These are phyloP conservation scores for Penicillium pulvis DNA, from an alignment of 495 filamentous ascomycete genomes.

Conservation along the genomic window DNA sequence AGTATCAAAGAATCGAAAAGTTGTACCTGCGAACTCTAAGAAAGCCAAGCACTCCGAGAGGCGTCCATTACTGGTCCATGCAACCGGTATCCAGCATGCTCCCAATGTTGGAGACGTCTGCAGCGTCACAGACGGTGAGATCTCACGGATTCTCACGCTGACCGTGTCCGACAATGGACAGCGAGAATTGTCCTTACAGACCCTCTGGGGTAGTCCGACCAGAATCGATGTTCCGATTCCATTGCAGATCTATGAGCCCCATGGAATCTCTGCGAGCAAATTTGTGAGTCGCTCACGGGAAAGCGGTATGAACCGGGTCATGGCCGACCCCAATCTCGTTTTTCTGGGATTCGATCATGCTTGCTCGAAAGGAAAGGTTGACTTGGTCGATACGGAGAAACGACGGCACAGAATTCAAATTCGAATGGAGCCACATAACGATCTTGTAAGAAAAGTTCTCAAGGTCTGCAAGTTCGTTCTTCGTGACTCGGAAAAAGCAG, in stretches of 20 bases:
- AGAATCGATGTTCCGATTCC: constrained; percentile 55
- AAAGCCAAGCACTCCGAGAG: constrained; percentile 31
- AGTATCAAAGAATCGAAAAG: constrained; percentile 31
- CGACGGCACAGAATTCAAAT: constrained; percentile 66
- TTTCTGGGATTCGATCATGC: constrained; percentile 48
- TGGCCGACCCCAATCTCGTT: constrained; percentile 50
- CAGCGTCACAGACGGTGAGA: constrained; percentile 67
- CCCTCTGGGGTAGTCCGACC: constrained; percentile 68
- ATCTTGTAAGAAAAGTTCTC: constrained; percentile 59
- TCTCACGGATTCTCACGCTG: constrained; percentile 69
- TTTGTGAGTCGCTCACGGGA: constrained; percentile 43
- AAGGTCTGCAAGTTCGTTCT: constrained; percentile 64
- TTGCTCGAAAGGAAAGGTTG: constrained; percentile 56
- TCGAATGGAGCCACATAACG: constrained; percentile 63
- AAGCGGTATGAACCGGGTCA: constrained; percentile 54
- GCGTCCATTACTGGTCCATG: constrained; percentile 42
- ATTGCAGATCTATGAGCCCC: constrained; percentile 48
- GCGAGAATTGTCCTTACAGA: constrained; percentile 69
- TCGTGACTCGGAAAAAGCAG: constrained; percentile 54
- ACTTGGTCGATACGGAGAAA: constrained; percentile 62
- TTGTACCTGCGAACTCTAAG: constrained; percentile 22
- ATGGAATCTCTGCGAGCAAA: constrained; percentile 37
- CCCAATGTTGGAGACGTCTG: constrained; percentile 72
- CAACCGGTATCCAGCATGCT: constrained; percentile 42
- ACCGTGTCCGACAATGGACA: constrained; percentile 63